Evolutionary conservation across 1,284 basidiomycete species (phyloP).

Genomic region (Cerrena zonata): DNA sequence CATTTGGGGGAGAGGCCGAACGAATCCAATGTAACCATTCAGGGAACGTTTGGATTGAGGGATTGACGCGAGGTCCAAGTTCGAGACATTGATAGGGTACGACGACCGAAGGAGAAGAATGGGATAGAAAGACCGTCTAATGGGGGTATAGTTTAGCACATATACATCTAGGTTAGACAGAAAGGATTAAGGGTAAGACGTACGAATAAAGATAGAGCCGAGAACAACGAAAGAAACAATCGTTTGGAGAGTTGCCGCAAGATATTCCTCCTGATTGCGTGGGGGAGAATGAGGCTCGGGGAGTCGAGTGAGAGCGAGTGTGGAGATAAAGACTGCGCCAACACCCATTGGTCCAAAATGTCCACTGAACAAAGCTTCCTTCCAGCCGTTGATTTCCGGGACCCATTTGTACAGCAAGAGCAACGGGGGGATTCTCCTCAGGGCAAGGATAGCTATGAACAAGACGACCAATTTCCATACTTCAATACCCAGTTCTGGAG

Average conservation of each 20-base stretch:
- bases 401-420: conserved; percentile 74
- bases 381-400: conserved; percentile 78
- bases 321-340: conserved; percentile 81
- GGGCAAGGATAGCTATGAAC: conserved; percentile 57
- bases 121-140: conserved; percentile 84
- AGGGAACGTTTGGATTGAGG: conserved; percentile 28
- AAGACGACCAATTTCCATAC: conserved; percentile 72
- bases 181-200: neutral
- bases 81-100: conserved; percentile 37
- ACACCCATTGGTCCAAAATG: conserved; percentile 84
- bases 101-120: conserved; percentile 72
- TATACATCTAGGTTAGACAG: neutral
- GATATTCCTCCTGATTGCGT: conserved; percentile 58
- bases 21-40: conserved; percentile 49
- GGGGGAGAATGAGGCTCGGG: conserved; percentile 57
- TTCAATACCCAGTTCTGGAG: conserved; percentile 56
- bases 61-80: conserved; percentile 24
- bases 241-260: conserved; percentile 68
- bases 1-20: conserved; percentile 20
- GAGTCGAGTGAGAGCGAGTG: conserved; percentile 65
- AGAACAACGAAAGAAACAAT: conserved; percentile 83
- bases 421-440: conserved; percentile 75
- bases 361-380: conserved; percentile 77
- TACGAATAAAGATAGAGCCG: conserved; percentile 76
- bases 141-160: neutral